Percentiles rank a stretch among this genome's conserved stretches.
Conservation (phyloP, 306 rosid species). For the Quercus wislizeni region DNA sequence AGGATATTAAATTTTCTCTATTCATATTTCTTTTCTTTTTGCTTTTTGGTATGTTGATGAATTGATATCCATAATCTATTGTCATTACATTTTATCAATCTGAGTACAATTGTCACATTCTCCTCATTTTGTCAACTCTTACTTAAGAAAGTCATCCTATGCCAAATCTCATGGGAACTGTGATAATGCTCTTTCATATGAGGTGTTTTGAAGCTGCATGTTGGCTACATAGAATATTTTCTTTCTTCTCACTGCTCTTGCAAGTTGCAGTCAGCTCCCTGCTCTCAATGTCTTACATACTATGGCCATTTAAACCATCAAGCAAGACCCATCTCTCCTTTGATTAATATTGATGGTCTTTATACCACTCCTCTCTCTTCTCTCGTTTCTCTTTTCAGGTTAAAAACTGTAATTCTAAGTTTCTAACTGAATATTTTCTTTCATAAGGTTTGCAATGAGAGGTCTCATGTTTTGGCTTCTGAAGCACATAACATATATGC, state of each 20-base stretch:
- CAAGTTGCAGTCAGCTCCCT: background rate
- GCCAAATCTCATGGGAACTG: background rate
- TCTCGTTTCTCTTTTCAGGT: too few species aligned
- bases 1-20: conserved; percentile 4
- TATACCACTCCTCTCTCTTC: too few species aligned
- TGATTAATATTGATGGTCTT: too few species aligned
- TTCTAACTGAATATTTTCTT: too few species aligned
- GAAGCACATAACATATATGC: too few species aligned
- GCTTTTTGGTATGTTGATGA: background rate
- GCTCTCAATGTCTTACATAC: background rate
- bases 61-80: background rate
- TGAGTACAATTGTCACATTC: background rate
- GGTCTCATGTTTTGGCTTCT: too few species aligned
- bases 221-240: background rate
- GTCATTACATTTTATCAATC: background rate
- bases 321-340: too few species aligned
- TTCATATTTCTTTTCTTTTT: background rate
- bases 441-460: too few species aligned
- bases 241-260: background rate
- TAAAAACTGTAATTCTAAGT: too few species aligned
- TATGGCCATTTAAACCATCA: background rate
- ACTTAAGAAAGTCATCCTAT: background rate
- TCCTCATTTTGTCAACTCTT: background rate
- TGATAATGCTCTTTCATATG: background rate
- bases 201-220: background rate